These are phyloP conservation scores for Fusarium sp. DNA, from an alignment of 2,329 filamentous ascomycete genomes.

Conservation along the genomic window DNA sequence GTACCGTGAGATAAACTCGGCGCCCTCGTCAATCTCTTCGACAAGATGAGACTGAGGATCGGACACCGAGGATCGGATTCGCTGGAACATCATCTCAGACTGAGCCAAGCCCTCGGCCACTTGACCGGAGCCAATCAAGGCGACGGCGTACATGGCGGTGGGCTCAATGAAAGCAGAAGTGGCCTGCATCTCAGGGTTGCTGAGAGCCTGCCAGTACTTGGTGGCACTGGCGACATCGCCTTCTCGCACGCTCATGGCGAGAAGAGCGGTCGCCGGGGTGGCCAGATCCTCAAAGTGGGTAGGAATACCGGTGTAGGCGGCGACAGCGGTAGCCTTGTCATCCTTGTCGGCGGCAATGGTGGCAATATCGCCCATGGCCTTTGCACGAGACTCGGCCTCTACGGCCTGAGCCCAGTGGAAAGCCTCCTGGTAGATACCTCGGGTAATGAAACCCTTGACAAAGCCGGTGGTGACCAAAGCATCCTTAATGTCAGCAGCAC, in stretches of 20 bases:
- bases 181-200: constrained; percentile 69
- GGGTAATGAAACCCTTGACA: constrained; percentile 80
- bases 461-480: constrained; percentile 80
- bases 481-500: constrained; percentile 74
- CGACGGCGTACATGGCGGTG: constrained; percentile 89
- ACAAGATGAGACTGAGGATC: constrained; percentile 67
- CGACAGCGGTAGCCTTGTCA: constrained; percentile 74
- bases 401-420: constrained; percentile 78
- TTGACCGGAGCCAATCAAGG: constrained; percentile 86
- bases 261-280: constrained; percentile 79
- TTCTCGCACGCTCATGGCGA: constrained; percentile 87
- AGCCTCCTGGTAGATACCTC: constrained; percentile 78
- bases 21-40: constrained; percentile 89
- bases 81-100: constrained; percentile 87
- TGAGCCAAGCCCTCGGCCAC: constrained; percentile 84
- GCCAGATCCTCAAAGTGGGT: constrained; percentile 62
- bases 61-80: constrained; percentile 74
- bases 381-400: constrained; percentile 67
- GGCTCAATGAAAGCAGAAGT: constrained; percentile 82
- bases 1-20: constrained; percentile 74
- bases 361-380: constrained; percentile 79
- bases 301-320: constrained; percentile 72
- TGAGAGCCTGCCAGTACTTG: constrained; percentile 83
- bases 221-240: constrained; percentile 83
- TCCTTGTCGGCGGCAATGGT: constrained; percentile 84